Base-by-base conservation (phyloP, 768 basidiomycete genomes). In the Mrakia hoshinonis region DNA sequence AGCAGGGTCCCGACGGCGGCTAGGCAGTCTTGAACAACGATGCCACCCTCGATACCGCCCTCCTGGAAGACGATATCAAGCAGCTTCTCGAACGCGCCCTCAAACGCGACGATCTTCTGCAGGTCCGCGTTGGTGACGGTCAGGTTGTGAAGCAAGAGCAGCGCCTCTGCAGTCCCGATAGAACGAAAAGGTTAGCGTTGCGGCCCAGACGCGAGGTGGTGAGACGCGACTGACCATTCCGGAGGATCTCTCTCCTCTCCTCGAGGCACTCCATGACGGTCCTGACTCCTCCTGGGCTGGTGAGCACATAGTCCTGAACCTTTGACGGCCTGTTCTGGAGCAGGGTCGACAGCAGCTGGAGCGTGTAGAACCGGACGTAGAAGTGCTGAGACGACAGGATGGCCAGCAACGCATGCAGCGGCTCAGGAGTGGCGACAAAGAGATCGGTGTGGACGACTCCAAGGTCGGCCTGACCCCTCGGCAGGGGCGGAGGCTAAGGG, bases 41-140 rank as follows among this genome's bases (percentile, higher is more conserved):
- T 83, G 12, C 92, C 92, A 20, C 94, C 93, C 75, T 97, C 94
- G 29, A 93, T 83, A 0, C 96, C 96, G 26, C 92, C 91, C 79
- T 97, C 95, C 73, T 86, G 84, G 11, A 85, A 84, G 73, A 98
- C 85, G 61, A 90, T 92, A 68, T 87, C 87, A 81, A 98, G 92
- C 38, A 99, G 84, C 77, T 89, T 91, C 82, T 99, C 96, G 76
- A 99, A 98, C 1, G 90, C 91, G 24, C 96, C 93, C 75, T 93
- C 92, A 76, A 99, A 99, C 0, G 94, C 92, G 55, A 98, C 86
- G 38, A 97, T 87, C 80, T 97, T 98, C 77, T 97, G 95, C 46
- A 99, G 90, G 78, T 97, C 92, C 39, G 90, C 85, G 75, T 90
- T 97, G 75, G 93, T 89, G 0, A 87, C 86, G 47, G 89, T 86